Evolutionary conservation across 2,329 filamentous ascomycete genomes (phyloP).

Genomic region (Cladosporium sp.): DNA sequence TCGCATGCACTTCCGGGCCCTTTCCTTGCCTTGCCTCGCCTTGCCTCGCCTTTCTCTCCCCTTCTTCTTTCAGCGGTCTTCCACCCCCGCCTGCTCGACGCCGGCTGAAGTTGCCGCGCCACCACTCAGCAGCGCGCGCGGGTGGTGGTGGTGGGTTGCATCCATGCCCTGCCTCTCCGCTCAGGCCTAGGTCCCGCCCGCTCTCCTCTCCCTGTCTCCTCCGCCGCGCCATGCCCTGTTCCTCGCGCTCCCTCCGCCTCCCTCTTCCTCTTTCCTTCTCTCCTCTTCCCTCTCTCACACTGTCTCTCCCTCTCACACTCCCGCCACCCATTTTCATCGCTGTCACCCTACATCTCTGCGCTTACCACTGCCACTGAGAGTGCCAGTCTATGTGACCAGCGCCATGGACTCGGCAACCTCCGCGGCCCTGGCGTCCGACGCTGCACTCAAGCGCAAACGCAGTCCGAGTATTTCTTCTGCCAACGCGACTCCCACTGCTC

Average conservation of each 20-base stretch:
- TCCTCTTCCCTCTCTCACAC: slow-evolving; percentile 15
- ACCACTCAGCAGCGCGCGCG: no score
- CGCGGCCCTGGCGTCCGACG: slow-evolving; percentile 18
- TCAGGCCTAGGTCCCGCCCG: not conserved
- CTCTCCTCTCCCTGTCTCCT: slow-evolving; percentile 7
- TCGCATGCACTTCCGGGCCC: no score
- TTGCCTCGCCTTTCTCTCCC: no score
- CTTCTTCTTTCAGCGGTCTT: no score
- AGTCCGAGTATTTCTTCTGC: slow-evolving; percentile 29
- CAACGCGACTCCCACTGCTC: slow-evolving; percentile 25
- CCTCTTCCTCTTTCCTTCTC: slow-evolving; percentile 4
- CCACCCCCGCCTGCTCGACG: not conserved
- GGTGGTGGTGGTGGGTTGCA: not conserved
- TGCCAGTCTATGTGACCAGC: slow-evolving; percentile 2
- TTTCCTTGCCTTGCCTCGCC: no score
- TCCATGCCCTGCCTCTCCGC: slow-evolving; percentile 7
- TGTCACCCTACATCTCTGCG: slow-evolving; percentile 2
- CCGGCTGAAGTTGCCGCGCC: not conserved
- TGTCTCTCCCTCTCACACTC: slow-evolving; percentile 5
- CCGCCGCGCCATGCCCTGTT: not conserved
- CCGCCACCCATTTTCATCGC: not conserved
- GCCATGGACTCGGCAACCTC: slow-evolving; percentile 9
- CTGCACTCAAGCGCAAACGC: slow-evolving; percentile 45
- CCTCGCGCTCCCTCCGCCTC: slow-evolving; percentile 1
- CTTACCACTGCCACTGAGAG: slow-evolving; percentile 16